Conservation (phyloP, 2,329 filamentous ascomycete species). For the Magnaporthiopsis rhizophila region DNA sequence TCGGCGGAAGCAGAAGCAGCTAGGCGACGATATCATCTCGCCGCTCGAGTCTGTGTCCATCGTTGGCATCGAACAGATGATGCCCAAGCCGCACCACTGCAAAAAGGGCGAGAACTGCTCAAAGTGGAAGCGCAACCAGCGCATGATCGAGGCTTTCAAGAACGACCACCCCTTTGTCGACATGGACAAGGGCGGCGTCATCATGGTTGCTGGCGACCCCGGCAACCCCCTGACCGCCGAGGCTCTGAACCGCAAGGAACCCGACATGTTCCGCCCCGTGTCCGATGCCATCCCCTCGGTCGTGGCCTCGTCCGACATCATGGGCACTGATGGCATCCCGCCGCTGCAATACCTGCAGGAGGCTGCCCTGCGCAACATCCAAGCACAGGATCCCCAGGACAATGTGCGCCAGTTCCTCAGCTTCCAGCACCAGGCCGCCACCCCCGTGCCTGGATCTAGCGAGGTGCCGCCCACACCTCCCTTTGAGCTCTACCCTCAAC, state of each 20-base stretch:
- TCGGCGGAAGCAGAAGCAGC: slow-evolving; percentile 28
- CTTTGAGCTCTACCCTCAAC: slow-evolving; percentile 52
- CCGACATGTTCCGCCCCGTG: slow-evolving; percentile 51
- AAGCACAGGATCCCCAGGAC: slow-evolving; percentile 76
- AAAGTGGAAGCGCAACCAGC: slow-evolving; percentile 75
- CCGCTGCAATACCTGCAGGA: slow-evolving; percentile 66
- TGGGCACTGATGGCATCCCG: slow-evolving; percentile 60
- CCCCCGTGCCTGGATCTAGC: slow-evolving; percentile 23
- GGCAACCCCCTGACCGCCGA: slow-evolving; percentile 63
- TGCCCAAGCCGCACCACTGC: slow-evolving; percentile 78
- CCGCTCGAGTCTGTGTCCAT: slow-evolving; percentile 83
- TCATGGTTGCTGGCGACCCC: slow-evolving; percentile 71
- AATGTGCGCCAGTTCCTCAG: slow-evolving; percentile 86
- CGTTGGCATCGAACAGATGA: slow-evolving; percentile 81
- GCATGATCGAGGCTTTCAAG: slow-evolving; percentile 65
- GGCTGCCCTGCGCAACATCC: slow-evolving; percentile 60
- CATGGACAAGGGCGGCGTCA: slow-evolving; percentile 53
- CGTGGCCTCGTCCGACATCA: slow-evolving; percentile 82
- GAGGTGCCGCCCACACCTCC: slow-evolving; percentile 63
- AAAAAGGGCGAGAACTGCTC: slow-evolving; percentile 79
- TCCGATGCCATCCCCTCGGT: slow-evolving; percentile 66
- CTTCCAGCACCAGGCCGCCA: slow-evolving; percentile 60
- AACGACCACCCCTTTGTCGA: slow-evolving; percentile 64
- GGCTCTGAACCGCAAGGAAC: slow-evolving; percentile 36
- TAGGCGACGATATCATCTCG: slow-evolving; percentile 58